These are phyloP conservation scores for Rhododendron mucronatum DNA, from an alignment of 148 eudicot genomes.

Conservation along the genomic window DNA sequence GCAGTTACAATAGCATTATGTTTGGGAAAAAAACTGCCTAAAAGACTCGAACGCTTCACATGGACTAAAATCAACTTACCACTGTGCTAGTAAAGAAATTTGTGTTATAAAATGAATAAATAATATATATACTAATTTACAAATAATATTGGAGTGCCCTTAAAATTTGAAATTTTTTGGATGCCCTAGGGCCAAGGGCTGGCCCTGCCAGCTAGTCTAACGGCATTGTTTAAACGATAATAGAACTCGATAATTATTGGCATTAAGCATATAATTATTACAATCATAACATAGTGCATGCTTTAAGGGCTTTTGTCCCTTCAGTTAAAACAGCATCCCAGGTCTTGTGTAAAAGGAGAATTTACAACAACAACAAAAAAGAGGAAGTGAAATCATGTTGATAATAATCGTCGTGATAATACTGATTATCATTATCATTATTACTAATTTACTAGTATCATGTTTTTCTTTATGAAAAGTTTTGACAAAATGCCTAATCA, in stretches of 20 bases:
- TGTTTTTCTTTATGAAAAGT: background rate
- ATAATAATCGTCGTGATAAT: background rate
- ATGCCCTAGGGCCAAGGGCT: no score
- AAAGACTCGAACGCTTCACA: no score
- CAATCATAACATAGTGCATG: background rate
- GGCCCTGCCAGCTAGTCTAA: background rate
- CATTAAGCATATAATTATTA: background rate
- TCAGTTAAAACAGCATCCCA: constrained; percentile 5
- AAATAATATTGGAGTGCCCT: no score
- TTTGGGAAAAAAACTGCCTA: no score
- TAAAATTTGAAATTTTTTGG: no score
- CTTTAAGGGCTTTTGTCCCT: background rate
- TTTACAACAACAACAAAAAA: background rate
- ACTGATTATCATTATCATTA: background rate
- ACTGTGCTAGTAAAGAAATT: no score
- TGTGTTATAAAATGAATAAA: no score
- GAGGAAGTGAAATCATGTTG: background rate
- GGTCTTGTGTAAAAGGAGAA: background rate
- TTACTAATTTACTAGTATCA: background rate
- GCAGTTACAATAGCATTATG: no score
- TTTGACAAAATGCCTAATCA: constrained; percentile 1
- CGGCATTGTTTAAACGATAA: background rate
- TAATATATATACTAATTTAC: no score
- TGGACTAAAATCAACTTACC: no score
- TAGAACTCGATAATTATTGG: background rate